These are phyloP conservation scores for Oryza meridionalis DNA, from an alignment of 176 grass and related monocot species.

Conservation along the genomic window DNA sequence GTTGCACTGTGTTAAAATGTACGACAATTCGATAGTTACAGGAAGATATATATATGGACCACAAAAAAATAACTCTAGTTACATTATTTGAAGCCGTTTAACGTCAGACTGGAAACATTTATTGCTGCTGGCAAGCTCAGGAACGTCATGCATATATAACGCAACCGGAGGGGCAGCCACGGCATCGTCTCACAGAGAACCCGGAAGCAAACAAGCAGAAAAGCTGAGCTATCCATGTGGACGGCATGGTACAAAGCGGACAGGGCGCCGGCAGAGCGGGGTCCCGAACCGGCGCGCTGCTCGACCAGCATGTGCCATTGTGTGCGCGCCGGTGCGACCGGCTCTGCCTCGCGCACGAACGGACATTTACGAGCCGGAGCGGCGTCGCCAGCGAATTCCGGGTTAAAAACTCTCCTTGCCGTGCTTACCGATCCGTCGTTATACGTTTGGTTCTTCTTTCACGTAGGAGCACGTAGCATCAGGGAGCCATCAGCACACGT, in stretches of 20 bases:
- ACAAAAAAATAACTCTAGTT: neutral
- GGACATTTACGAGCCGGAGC: too few species aligned
- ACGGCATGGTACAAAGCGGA: constrained; percentile 28
- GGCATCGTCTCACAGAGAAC: neutral
- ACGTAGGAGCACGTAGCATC: neutral
- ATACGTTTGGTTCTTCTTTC: neutral
- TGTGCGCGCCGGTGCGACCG: too few species aligned
- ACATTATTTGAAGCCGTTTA: neutral
- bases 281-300: neutral
- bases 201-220: neutral
- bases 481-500: constrained; percentile 30
- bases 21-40: neutral
- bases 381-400: neutral
- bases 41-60: neutral
- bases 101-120: neutral
- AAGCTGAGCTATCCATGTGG: constrained; percentile 19
- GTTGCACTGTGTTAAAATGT: neutral
- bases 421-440: too few species aligned
- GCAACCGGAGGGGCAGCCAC: neutral
- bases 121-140: neutral
- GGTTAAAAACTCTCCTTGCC: too few species aligned
- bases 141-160: neutral
- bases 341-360: neutral
- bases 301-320: too few species aligned
- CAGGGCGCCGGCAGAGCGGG: neutral